Evolutionary conservation across 163 green algal genomes (phyloP).

Genomic region (Prototheca wickerhamii): DNA sequence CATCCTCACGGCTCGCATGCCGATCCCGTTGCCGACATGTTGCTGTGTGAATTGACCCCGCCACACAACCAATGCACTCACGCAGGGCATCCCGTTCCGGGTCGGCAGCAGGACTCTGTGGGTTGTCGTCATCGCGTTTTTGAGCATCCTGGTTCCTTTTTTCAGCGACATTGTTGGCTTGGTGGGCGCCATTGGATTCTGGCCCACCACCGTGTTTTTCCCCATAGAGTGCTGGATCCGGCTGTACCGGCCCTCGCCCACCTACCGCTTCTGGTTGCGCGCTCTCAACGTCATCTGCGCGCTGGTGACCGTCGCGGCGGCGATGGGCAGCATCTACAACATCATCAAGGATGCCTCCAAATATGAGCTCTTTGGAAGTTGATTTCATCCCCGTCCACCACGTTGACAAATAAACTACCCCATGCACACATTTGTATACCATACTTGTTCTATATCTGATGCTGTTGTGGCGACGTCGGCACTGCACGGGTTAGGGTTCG

Average conservation of each 20-base stretch:
- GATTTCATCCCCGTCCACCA: too few relatives aligned
- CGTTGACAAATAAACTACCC: too few relatives aligned
- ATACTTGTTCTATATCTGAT: too few relatives aligned
- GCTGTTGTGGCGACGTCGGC: too few relatives aligned
- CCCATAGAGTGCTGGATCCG: slow-evolving; percentile 21
- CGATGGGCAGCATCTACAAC: slow-evolving; percentile 14
- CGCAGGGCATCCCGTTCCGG: not conserved
- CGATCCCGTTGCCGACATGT: not conserved
- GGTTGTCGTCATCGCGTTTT: slow-evolving; percentile 15
- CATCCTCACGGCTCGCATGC: too few relatives aligned
- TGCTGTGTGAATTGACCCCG: too few relatives aligned
- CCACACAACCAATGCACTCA: not conserved
- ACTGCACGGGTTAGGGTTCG: too few relatives aligned
- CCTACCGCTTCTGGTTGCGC: slow-evolving; percentile 9
- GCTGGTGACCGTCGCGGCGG: slow-evolving; percentile 17
- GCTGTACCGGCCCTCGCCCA: not conserved
- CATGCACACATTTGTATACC: too few relatives aligned
- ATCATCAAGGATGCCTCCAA: slow-evolving; percentile 6
- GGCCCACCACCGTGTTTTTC: slow-evolving; percentile 27
- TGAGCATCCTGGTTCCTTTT: slow-evolving; percentile 11
- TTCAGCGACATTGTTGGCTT: slow-evolving; percentile 20
- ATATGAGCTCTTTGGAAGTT: slow-evolving; percentile 15
- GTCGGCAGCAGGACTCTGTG: slow-evolving; percentile 18
- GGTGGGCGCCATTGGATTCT: slow-evolving; percentile 31
- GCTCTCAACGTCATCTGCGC: slow-evolving; percentile 20